A percentile compares a stretch with the other conserved stretches of the same genome.
phyloP scores from a whole-genome alignment of 139 green algal species.

The Chlorella sp. region DNA sequence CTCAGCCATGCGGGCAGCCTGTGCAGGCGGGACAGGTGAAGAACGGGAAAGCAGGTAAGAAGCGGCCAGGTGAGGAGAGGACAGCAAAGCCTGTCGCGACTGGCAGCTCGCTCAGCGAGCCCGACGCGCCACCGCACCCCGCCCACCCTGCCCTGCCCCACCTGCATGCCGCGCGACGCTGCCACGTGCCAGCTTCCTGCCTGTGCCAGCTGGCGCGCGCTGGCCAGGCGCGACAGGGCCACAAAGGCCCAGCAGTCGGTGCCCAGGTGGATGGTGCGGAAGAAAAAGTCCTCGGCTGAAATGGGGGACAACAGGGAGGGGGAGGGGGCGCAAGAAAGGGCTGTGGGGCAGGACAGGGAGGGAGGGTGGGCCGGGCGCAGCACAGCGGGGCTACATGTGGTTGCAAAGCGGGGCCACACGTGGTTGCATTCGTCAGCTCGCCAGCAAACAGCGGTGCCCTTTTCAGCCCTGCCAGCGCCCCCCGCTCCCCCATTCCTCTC shows the following conservation, averaged over 20 bases:
- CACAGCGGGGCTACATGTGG: neutral
- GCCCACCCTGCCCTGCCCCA: neutral
- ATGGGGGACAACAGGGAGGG: neutral
- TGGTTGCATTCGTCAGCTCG: no score
- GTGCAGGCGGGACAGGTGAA: no score
- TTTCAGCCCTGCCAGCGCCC: neutral
- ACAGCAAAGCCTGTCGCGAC: no score
- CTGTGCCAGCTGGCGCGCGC: slow-evolving; percentile 48
- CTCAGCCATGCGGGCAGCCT: no score
- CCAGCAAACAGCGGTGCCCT: neutral
- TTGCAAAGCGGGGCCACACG: no score
- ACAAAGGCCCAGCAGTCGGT: slow-evolving; percentile 66
- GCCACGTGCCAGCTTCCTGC: slow-evolving; percentile 52
- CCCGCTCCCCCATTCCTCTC: no score
- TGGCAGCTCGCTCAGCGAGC: neutral
- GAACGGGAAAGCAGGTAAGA: no score
- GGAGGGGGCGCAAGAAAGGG: neutral
- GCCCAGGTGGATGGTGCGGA: slow-evolving; percentile 59
- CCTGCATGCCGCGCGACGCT: slow-evolving; percentile 43
- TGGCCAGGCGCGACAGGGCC: slow-evolving; percentile 23
- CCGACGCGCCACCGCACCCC: no score
- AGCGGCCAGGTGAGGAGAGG: no score
- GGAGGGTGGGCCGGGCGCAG: neutral
- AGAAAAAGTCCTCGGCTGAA: slow-evolving; percentile 63
- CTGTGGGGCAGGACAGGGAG: neutral